Evolutionary conservation across 108 stramenopile genomes (phyloP), one percentile per base, ranked within the genome.

Genomic region (Discostella stelligeroides): DNA sequence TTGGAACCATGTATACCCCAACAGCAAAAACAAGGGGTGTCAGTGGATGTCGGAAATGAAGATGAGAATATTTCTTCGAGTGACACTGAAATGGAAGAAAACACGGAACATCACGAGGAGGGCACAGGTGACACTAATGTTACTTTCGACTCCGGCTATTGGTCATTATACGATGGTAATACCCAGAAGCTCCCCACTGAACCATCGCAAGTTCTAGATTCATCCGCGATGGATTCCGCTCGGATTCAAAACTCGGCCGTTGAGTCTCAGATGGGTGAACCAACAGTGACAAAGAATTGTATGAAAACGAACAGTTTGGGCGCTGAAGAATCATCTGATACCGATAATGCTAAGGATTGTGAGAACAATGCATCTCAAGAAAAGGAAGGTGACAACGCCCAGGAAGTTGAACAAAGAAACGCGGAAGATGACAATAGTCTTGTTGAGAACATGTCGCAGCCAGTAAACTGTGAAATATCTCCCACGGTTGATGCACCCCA

Each of bases 121-220:
- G 54, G 25, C 25, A 67, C 54, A 2, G 66, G 54, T 23, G 66
- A 67, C 28, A 67, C 66, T 28, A 17, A 42, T 38, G 23, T 67
- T 2, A 39, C 66, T 41, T 39, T 51, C 29, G 66, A 51, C 20
- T 67, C 66, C 5, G 42, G 40, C 37, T 58, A 59, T 4, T 70
- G 70, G 70, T 70, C 70, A 37, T 12, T 78, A 8, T 78, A 78
- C 58, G 76, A 57, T 37, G 69, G 68, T 28, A 57, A 78, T 27
- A 78, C 76, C 0, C 76, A 78, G 59, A 55, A 51, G 30, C 69
- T 78, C 42, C 57, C 68, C 37, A 42, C 68, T 2, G 64, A 25
- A 49, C 49, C 76, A 59, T 46, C 61, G 17, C 63, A 65, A 58
- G 28, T 21, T 2, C 29, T 48, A 17, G 38, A 18, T 7, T 50